These are phyloP conservation scores for Agrocybe pediades DNA, from an alignment of 768 basidiomycete genomes.

Conservation along the genomic window DNA sequence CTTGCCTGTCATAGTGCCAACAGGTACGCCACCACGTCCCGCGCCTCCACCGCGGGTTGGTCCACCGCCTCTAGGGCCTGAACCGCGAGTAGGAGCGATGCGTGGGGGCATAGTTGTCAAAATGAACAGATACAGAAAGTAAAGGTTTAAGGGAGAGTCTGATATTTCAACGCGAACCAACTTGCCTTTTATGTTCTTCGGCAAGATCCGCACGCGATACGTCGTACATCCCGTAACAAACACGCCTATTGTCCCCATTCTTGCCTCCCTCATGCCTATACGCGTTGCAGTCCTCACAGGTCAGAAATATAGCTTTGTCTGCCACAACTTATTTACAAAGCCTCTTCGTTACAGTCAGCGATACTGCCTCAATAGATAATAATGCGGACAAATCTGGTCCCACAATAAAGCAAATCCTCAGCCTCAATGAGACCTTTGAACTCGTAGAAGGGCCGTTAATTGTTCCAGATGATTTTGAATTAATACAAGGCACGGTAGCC, in stretches of 20 bases:
- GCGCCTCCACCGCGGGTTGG: conserved; percentile 29
- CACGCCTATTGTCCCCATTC: too few relatives aligned
- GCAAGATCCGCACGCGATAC: not conserved
- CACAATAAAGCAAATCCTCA: conserved; percentile 54
- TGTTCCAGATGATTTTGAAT: conserved; percentile 65
- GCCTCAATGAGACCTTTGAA: conserved; percentile 16
- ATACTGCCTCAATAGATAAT: conserved; percentile 56
- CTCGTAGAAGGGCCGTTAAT: conserved; percentile 38
- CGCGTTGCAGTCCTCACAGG: conserved; percentile 33
- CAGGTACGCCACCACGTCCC: conserved; percentile 30
- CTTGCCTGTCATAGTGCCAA: conserved; percentile 35
- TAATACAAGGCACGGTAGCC: conserved; percentile 51
- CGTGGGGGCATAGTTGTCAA: conserved; percentile 29
- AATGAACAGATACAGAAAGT: not conserved
- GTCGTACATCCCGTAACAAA: not conserved
- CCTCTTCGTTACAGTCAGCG: conserved; percentile 55
- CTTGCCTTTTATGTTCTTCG: not conserved
- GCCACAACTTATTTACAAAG: not conserved
- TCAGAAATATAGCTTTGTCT: conserved; percentile 15
- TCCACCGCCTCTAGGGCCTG: conserved; percentile 21
- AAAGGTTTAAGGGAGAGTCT: not conserved
- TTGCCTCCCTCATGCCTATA: conserved; percentile 13
- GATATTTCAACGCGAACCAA: not conserved
- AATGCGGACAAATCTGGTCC: conserved; percentile 69
- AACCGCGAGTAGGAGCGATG: conserved; percentile 26